Evolutionary conservation across 352 stramenopile species (phyloP).

Genomic region (Globisporangium megalacanthum): DNA sequence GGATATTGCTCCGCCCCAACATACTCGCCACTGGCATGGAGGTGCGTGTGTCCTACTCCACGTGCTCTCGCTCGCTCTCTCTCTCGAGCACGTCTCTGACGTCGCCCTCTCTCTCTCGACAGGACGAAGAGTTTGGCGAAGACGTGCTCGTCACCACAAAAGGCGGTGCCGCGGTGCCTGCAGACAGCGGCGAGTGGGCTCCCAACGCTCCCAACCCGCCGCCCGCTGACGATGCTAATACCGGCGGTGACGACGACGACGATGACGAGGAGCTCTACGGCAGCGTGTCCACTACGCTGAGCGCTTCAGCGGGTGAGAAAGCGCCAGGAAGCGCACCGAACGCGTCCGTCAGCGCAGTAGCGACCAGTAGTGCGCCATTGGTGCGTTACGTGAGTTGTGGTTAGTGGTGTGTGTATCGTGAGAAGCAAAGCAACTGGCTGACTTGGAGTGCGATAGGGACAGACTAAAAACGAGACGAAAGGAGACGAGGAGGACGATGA

Average conservation of each 20-base stretch:
- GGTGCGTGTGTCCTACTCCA: constrained; percentile 6
- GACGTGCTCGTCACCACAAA: constrained; percentile 47
- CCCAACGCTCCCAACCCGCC: background rate
- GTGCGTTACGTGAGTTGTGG: background rate
- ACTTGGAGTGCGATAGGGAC: too few species aligned
- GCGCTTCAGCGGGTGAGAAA: constrained; percentile 18
- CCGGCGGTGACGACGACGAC: constrained; percentile 38
- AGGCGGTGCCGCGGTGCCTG: constrained; percentile 11
- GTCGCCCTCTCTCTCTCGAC: background rate
- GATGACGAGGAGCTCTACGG: constrained; percentile 80
- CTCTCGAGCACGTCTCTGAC: too few species aligned
- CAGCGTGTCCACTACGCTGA: constrained; percentile 69
- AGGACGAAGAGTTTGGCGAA: constrained; percentile 81
- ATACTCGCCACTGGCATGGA: constrained; percentile 10
- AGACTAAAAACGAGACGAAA: constrained; percentile 5
- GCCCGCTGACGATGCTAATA: background rate
- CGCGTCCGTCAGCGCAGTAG: background rate
- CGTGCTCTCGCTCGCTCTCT: background rate
- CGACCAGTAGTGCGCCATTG: background rate
- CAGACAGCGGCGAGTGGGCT: constrained; percentile 5
- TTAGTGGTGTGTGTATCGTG: too few species aligned
- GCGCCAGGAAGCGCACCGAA: constrained; percentile 5
- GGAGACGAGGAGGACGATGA: constrained; percentile 60
- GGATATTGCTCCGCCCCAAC: too few species aligned
- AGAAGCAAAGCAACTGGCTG: too few species aligned